phyloP scores from a whole-genome alignment of 768 basidiomycete genomes.

The Leccinum uliginosum region DNA sequence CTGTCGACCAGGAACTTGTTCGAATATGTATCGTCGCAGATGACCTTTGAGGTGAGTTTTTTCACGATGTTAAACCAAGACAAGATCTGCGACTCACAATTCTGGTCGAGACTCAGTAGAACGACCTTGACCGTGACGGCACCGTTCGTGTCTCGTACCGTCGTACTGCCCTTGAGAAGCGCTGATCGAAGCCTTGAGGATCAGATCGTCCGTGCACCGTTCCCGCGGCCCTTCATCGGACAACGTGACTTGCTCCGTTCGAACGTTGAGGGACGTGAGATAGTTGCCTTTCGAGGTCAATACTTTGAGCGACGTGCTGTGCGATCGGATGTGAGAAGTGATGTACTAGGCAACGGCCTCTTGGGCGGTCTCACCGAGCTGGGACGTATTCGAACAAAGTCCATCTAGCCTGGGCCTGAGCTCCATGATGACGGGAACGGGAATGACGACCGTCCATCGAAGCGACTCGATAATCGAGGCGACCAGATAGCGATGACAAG shows the following conservation, averaged over 20 bases:
- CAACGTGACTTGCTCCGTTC: constrained; percentile 82
- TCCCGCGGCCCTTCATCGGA: constrained; percentile 45
- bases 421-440: constrained; percentile 94
- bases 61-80: constrained; percentile 10
- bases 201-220: constrained; percentile 91
- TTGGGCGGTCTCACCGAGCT: constrained; percentile 72
- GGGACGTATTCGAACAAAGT: constrained; percentile 58
- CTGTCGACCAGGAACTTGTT: no score
- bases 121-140: constrained; percentile 86
- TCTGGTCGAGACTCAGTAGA: constrained; percentile 87
- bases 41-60: no score
- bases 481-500: constrained; percentile 76
- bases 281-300: constrained; percentile 97
- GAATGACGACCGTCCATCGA: constrained; percentile 85
- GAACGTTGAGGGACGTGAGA: constrained; percentile 72
- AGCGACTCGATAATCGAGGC: constrained; percentile 72
- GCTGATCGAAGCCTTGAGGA: constrained; percentile 79
- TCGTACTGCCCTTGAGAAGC: constrained; percentile 47
- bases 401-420: no score
- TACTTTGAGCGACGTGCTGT: constrained; percentile 79
- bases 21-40: no score
- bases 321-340: constrained; percentile 67
- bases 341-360: constrained; percentile 75
- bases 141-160: constrained; percentile 35
- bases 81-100: constrained; percentile 52